Percentiles rank a stretch among this genome's conserved stretches.
These are phyloP conservation scores for Emergomyces pasteurianus DNA, from an alignment of 2,329 filamentous ascomycete genomes.

Conservation along the genomic window DNA sequence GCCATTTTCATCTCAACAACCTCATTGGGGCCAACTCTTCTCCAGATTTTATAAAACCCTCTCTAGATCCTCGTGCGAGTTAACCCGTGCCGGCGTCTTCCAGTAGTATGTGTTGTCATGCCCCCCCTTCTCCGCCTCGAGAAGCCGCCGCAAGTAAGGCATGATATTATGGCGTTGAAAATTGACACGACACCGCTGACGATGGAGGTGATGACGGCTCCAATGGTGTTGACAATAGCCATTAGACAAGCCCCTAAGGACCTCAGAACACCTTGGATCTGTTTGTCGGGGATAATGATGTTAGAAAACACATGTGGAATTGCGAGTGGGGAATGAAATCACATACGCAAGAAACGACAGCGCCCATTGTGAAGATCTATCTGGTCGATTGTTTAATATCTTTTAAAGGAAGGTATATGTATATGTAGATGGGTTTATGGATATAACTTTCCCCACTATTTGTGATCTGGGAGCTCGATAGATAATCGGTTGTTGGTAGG, in stretches of 20 bases:
- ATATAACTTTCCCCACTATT: background rate
- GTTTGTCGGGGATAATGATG: background rate
- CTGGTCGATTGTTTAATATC: too few relatives aligned
- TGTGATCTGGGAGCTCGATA: background rate
- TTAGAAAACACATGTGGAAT: background rate
- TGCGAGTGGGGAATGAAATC: background rate
- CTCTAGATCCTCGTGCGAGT: background rate
- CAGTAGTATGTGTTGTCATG: background rate
- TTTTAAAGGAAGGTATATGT: background rate
- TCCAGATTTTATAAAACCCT: background rate
- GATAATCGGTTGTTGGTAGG: background rate
- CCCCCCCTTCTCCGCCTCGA: conserved; percentile 17
- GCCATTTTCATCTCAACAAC: background rate
- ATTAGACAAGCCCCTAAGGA: conserved; percentile 57
- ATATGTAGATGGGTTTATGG: background rate
- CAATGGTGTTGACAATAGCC: conserved; percentile 57
- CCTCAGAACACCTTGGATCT: conserved; percentile 49
- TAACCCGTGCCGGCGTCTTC: background rate
- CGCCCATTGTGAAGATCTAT: conserved; percentile 75
- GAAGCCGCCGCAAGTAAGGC: conserved; percentile 40
- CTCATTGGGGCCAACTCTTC: too few relatives aligned
- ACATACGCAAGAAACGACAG: conserved; percentile 73
- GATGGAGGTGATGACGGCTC: conserved; percentile 52
- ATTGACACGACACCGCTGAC: conserved; percentile 55
- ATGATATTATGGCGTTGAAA: conserved; percentile 55